These are phyloP conservation scores for Trametes villosa DNA, from an alignment of 768 basidiomycete species.

Conservation along the genomic window DNA sequence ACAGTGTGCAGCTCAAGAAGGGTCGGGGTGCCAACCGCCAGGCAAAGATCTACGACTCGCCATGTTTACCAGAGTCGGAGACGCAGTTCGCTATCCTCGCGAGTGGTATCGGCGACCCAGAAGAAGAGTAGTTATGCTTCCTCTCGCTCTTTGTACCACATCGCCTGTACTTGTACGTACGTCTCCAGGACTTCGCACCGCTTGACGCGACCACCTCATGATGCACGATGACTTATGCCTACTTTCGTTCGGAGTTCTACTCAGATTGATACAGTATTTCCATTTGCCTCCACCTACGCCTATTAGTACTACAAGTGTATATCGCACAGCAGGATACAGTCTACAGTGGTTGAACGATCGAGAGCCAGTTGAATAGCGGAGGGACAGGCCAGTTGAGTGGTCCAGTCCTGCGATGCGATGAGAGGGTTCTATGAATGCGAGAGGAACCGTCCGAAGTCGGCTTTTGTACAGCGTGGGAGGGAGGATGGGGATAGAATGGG, in stretches of 20 bases:
- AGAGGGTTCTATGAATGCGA: conserved; percentile 18
- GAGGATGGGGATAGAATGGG: background rate
- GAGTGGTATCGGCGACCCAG: conserved; percentile 93
- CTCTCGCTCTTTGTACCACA: background rate
- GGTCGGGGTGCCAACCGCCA: conserved; percentile 89
- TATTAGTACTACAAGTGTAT: conserved; percentile 15
- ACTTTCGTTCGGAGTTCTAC: background rate
- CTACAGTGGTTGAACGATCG: conserved; percentile 24
- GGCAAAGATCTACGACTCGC: conserved; percentile 98
- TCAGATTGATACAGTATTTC: conserved; percentile 14
- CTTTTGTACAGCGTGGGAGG: conserved; percentile 31
- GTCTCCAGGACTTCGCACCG: background rate
- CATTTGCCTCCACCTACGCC: conserved; percentile 4
- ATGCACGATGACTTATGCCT: background rate
- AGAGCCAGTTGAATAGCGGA: conserved; percentile 27
- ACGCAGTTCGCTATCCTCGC: conserved; percentile 92
- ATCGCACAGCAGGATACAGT: conserved; percentile 14
- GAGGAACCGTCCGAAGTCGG: conserved; percentile 42
- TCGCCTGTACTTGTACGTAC: conserved; percentile 1
- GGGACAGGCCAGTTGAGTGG: conserved; percentile 58
- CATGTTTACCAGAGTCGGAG: conserved; percentile 95
- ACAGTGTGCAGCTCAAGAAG: conserved; percentile 88
- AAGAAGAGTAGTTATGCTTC: conserved; percentile 60
- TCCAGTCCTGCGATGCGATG: conserved; percentile 27
- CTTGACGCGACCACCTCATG: background rate